These are phyloP conservation scores for Cruciata laevipes DNA, from an alignment of 257 asterid species.

Conservation along the genomic window DNA sequence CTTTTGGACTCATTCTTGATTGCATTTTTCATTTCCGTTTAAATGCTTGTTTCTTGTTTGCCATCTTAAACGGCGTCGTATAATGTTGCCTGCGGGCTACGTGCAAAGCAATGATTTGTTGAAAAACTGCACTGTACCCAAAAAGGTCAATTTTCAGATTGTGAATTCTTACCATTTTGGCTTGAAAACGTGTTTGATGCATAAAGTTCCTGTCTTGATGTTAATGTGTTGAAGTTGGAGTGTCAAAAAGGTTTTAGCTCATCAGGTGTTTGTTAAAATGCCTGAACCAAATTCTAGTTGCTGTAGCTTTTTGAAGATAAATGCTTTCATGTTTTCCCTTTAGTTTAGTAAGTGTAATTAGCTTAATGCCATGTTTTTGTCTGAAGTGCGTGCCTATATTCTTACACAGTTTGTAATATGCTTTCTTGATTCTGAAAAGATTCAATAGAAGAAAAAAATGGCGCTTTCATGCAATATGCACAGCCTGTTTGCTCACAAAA, in stretches of 20 bases:
- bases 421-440: conserved; percentile 13
- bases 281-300: conserved; percentile 10
- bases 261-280: conserved; percentile 13
- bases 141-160: background rate
- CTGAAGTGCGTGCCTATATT: conserved; percentile 3
- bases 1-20: background rate
- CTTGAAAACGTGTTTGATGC: background rate
- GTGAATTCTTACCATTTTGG: background rate
- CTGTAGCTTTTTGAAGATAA: too few relatives aligned
- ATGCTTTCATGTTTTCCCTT: background rate
- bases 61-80: background rate
- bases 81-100: background rate
- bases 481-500: conserved; percentile 11
- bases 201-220: background rate
- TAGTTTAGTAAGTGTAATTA: conserved; percentile 10
- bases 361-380: background rate
- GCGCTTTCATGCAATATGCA: conserved; percentile 12
- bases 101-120: background rate
- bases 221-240: background rate
- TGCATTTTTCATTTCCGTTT: background rate
- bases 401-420: conserved; percentile 16
- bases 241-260: background rate
- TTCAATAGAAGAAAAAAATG: conserved; percentile 13
- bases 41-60: background rate
- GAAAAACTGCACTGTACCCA: background rate